Conservation (phyloP, 805 yeast species). For the Wilhelminamyces savonicus region DNA sequence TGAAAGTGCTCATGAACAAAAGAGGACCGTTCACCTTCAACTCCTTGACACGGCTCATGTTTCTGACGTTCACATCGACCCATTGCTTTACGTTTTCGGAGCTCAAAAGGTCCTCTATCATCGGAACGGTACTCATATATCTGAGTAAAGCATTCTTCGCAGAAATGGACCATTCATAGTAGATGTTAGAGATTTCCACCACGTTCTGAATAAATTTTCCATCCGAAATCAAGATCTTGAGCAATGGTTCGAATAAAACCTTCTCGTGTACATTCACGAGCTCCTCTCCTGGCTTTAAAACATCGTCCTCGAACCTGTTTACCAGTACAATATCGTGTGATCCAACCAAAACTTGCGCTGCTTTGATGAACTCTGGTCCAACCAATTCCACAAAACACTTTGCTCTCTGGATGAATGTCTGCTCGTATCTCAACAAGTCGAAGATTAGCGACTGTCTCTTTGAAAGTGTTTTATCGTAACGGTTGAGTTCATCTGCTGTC, state of each 20-base stretch:
- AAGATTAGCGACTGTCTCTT: conserved; percentile 69
- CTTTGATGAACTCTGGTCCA: conserved; percentile 34
- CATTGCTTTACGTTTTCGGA: conserved; percentile 52
- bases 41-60: conserved; percentile 44
- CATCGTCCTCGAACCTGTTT: conserved; percentile 51
- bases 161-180: conserved; percentile 55
- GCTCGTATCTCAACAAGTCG: conserved; percentile 68
- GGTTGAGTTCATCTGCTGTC: conserved; percentile 46
- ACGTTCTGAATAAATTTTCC: conserved; percentile 60
- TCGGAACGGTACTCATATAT: conserved; percentile 58
- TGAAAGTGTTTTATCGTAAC: conserved; percentile 46
- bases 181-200: conserved; percentile 48
- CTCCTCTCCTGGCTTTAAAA: conserved; percentile 51
- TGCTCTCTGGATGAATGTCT: conserved; percentile 61
- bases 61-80: conserved; percentile 46
- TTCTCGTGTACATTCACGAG: conserved; percentile 51
- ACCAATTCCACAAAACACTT: conserved; percentile 50
- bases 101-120: conserved; percentile 49
- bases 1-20: conserved; percentile 36
- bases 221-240: conserved; percentile 49
- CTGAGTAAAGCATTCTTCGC: conserved; percentile 49
- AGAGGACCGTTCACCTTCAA: conserved; percentile 35
- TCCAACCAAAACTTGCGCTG: conserved; percentile 17
- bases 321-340: conserved; percentile 13
- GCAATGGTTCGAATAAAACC: conserved; percentile 50